phyloP scores from a whole-genome alignment of 805 yeast species.

The Cyberlindnera japonica region DNA sequence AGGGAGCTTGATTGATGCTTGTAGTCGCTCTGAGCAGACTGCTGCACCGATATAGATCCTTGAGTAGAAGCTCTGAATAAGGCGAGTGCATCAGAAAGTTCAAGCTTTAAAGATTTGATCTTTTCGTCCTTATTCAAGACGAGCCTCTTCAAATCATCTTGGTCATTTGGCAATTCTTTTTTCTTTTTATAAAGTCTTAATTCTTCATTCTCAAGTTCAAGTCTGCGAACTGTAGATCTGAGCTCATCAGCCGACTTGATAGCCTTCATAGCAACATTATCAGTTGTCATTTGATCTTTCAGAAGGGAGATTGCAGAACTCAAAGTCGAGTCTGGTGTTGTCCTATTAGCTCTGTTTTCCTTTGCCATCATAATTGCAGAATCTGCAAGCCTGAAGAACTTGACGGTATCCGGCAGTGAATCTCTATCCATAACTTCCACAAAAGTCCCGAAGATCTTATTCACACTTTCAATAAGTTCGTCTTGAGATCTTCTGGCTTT shows the following conservation, averaged over 20 bases:
- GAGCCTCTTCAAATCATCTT: constrained; percentile 46
- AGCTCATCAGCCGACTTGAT: constrained; percentile 45
- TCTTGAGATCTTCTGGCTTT: constrained; percentile 38
- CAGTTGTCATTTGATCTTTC: constrained; percentile 62
- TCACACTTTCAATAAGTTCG: constrained; percentile 60
- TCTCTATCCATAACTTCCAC: constrained; percentile 43
- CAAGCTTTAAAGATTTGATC: constrained; percentile 5
- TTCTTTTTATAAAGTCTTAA: constrained; percentile 18
- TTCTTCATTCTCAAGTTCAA: constrained; percentile 25
- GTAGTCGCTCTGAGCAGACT: constrained; percentile 1
- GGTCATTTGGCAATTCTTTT: constrained; percentile 27
- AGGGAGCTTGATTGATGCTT: constrained; percentile 6
- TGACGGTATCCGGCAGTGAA: constrained; percentile 39
- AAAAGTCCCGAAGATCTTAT: constrained; percentile 55
- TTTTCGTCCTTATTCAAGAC: constrained; percentile 50
- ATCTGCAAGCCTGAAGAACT: constrained; percentile 52
- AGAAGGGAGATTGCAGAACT: constrained; percentile 65
- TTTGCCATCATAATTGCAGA: constrained; percentile 38
- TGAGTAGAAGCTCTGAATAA: neutral
- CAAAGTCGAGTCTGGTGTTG: constrained; percentile 45
- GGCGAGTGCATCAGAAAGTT: constrained; percentile 3
- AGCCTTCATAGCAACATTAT: constrained; percentile 71
- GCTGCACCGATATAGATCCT: neutral
- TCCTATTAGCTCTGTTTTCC: constrained; percentile 36
- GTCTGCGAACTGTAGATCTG: constrained; percentile 37